A percentile compares a stretch with the other conserved stretches of the same genome.
phyloP scores from a whole-genome alignment of 441 rosid genomes.

The Raphanus hybrid region DNA sequence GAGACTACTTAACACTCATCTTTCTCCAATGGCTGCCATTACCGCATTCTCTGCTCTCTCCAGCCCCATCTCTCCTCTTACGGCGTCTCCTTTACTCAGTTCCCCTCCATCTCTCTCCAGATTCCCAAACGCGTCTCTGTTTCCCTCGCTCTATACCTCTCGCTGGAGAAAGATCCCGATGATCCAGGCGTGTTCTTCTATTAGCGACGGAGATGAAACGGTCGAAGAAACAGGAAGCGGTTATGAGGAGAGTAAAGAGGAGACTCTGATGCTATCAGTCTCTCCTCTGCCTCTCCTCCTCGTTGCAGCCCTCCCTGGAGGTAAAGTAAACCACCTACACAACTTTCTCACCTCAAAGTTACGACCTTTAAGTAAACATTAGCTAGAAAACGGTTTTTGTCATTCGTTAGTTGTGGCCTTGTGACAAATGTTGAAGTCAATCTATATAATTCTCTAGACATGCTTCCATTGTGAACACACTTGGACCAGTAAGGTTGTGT shows the following conservation, averaged over 20 bases:
- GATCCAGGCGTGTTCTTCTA: conserved; percentile 1
- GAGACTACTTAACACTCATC: conserved; percentile 9
- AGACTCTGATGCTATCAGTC: conserved; percentile 68
- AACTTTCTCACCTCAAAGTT: conserved; percentile 2
- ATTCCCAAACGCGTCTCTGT: conserved; percentile 34
- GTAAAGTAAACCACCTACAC: conserved; percentile 37
- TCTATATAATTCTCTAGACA: too few relatives aligned
- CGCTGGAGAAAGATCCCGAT: conserved; percentile 42
- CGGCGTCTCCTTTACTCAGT: conserved; percentile 35
- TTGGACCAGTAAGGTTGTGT: too few relatives aligned
- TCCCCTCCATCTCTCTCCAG: conserved; percentile 25
- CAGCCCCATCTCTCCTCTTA: conserved; percentile 17
- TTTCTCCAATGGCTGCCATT: conserved; percentile 54
- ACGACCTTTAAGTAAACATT: background rate
- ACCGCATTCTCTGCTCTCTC: conserved; percentile 45
- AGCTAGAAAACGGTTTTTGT: background rate
- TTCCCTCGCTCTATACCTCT: conserved; percentile 29
- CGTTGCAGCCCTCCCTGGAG: conserved; percentile 86
- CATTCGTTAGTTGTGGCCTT: background rate
- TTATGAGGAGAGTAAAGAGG: conserved; percentile 47
- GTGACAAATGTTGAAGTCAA: background rate
- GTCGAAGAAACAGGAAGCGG: conserved; percentile 31
- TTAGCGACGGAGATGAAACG: conserved; percentile 4
- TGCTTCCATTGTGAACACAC: too few relatives aligned
- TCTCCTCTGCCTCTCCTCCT: conserved; percentile 66